A percentile compares a stretch with the other conserved stretches of the same genome.
Evolutionary conservation across 129 eudicot genomes (phyloP).

Genomic region (Cynara cardunculus): DNA sequence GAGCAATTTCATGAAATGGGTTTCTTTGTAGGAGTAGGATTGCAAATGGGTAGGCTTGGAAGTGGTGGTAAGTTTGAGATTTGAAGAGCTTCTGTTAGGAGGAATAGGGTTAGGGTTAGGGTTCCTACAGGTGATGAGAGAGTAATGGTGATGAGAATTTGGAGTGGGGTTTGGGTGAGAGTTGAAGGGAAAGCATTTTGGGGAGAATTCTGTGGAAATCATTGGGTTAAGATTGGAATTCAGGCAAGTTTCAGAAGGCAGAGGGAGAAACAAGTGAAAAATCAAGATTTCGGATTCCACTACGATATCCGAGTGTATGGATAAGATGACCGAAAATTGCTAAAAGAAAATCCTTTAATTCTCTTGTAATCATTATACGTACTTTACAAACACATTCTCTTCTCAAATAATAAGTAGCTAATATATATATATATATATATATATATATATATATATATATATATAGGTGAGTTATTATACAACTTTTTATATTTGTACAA

Average conservation of each 20-base stretch:
- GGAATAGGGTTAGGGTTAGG: conserved; percentile 12
- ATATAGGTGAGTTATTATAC: too few species aligned
- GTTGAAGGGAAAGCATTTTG: conserved; percentile 36
- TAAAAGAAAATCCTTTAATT: not conserved
- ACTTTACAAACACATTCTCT: too few species aligned
- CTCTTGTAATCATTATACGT: too few species aligned
- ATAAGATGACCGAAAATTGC: not conserved
- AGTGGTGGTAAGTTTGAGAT: conserved; percentile 31
- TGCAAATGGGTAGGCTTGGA: conserved; percentile 38
- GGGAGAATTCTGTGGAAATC: conserved; percentile 46
- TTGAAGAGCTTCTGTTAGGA: conserved; percentile 24
- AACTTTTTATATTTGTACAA: too few species aligned
- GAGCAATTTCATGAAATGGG: conserved; percentile 56
- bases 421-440: too few species aligned
- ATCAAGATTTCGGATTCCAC: conserved; percentile 14
- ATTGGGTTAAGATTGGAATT: conserved; percentile 12
- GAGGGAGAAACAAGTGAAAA: conserved; percentile 3
- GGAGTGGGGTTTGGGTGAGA: conserved; percentile 31
- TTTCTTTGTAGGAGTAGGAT: conserved; percentile 39
- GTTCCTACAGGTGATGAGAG: conserved; percentile 42
- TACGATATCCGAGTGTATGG: conserved; percentile 4
- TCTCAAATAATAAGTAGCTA: too few species aligned
- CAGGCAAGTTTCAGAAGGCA: not conserved
- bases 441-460: too few species aligned
- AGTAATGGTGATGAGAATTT: conserved; percentile 23